These are phyloP conservation scores for Beauveria bassiana DNA, from an alignment of 2,329 filamentous ascomycete genomes.

Conservation along the genomic window DNA sequence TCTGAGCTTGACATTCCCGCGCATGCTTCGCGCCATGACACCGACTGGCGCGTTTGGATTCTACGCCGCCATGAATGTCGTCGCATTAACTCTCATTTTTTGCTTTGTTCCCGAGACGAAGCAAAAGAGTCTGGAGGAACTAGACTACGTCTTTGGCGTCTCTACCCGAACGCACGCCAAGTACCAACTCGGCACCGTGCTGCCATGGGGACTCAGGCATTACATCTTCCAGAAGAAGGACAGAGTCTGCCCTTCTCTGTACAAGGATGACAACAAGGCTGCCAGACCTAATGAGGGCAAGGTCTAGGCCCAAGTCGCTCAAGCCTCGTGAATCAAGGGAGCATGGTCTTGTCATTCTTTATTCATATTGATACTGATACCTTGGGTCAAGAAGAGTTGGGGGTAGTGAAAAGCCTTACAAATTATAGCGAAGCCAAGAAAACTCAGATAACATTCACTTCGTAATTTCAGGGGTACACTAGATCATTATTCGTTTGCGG, in stretches of 20 bases:
- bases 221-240: slow-evolving; percentile 16
- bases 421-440: too few species aligned
- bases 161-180: slow-evolving; percentile 23
- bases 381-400: too few species aligned
- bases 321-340: not conserved
- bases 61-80: slow-evolving; percentile 51
- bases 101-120: slow-evolving; percentile 51
- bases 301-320: not conserved
- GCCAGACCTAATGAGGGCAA: not conserved
- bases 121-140: slow-evolving; percentile 25
- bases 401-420: too few species aligned
- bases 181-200: slow-evolving; percentile 26
- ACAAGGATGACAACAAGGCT: not conserved
- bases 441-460: too few species aligned
- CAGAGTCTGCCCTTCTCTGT: slow-evolving; percentile 1
- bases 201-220: slow-evolving; percentile 26
- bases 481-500: too few species aligned
- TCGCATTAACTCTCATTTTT: slow-evolving; percentile 57
- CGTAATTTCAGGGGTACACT: too few species aligned
- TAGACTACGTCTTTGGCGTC: slow-evolving; percentile 31
- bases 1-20: slow-evolving; percentile 39
- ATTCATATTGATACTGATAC: not conserved
- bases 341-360: not conserved
- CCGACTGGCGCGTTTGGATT: slow-evolving; percentile 37
- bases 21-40: slow-evolving; percentile 30